These are phyloP conservation scores for Neurospora tetraspora DNA, from an alignment of 495 filamentous ascomycete species.

Conservation along the genomic window DNA sequence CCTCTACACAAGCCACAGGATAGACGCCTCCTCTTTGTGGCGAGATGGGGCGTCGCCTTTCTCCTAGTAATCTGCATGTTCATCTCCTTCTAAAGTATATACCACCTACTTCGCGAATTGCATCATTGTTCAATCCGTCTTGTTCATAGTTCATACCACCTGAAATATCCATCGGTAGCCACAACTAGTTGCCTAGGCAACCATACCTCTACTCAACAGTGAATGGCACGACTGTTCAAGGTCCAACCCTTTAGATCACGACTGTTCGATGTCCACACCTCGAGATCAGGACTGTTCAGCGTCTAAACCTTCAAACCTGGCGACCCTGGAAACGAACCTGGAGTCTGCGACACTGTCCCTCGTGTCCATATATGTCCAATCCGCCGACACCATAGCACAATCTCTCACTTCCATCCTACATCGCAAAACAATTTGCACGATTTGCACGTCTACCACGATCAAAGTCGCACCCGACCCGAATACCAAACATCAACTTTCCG, in stretches of 20 bases:
- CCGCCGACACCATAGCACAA: background rate
- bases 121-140: background rate
- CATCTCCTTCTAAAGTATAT: background rate
- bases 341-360: background rate
- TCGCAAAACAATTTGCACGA: background rate
- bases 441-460: background rate
- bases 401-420: background rate
- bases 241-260: background rate
- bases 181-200: background rate
- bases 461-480: background rate
- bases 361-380: background rate
- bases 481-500: background rate
- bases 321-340: background rate
- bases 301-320: background rate
- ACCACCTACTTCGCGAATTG: background rate
- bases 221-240: background rate
- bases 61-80: background rate
- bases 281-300: background rate
- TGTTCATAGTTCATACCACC: background rate
- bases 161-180: background rate
- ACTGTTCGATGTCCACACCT: background rate
- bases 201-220: background rate
- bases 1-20: background rate
- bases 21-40: background rate
- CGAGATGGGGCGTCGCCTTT: background rate